A percentile compares a stretch with the other conserved stretches of the same genome.
Conservation (phyloP, 1,139 yeast genomes). For the Kodamaea anthophila region DNA sequence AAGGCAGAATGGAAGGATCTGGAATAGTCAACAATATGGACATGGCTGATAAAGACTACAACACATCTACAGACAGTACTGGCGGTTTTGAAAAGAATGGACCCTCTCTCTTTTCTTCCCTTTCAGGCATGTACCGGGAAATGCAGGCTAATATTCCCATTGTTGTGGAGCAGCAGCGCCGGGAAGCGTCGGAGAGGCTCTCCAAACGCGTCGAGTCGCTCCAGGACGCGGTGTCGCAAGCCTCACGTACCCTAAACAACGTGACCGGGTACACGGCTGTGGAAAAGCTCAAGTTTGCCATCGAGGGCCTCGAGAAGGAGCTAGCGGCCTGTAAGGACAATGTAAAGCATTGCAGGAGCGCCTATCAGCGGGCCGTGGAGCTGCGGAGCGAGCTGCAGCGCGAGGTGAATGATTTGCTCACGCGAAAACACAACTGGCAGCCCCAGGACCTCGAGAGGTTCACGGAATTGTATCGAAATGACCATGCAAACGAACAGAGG, state of each 20-base stretch:
- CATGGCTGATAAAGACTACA: not conserved
- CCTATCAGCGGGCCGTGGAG: slow-evolving; percentile 59
- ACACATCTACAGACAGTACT: no score
- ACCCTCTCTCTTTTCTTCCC: no score
- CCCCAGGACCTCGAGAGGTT: slow-evolving; percentile 75
- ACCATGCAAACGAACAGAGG: slow-evolving; percentile 64
- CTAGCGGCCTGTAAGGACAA: slow-evolving; percentile 43
- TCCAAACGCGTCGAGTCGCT: slow-evolving; percentile 54
- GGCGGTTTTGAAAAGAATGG: no score
- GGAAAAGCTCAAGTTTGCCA: slow-evolving; percentile 60
- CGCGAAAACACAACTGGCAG: slow-evolving; percentile 80
- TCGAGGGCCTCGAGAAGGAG: slow-evolving; percentile 45
- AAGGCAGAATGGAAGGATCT: not conserved
- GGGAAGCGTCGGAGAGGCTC: slow-evolving; percentile 27
- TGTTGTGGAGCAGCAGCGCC: slow-evolving; percentile 20
- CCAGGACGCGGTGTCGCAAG: slow-evolving; percentile 60
- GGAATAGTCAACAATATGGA: not conserved
- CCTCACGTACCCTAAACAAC: slow-evolving; percentile 75
- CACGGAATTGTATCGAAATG: slow-evolving; percentile 73
- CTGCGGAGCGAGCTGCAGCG: slow-evolving; percentile 68
- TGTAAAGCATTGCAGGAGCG: slow-evolving; percentile 45
- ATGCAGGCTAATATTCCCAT: slow-evolving; percentile 30
- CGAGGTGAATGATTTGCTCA: slow-evolving; percentile 82
- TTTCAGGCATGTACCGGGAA: no score
- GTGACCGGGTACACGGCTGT: slow-evolving; percentile 88